Percentiles rank a stretch among this genome's conserved stretches.
Conservation (phyloP, 352 stramenopile species). For the Phytophthora cryptogea region DNA sequence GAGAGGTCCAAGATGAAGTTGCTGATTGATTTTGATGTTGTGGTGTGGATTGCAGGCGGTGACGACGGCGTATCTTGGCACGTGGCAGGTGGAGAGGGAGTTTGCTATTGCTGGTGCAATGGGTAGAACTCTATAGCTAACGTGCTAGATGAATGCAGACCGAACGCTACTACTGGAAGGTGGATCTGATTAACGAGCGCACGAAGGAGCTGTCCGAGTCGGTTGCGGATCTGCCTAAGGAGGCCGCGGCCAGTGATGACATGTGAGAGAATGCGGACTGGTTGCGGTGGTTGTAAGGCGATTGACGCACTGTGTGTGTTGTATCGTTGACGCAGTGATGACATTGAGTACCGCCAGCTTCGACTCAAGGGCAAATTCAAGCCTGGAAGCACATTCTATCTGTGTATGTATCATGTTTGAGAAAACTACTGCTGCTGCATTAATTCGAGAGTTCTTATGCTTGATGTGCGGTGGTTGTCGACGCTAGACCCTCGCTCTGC, state of each 20-base stretch:
- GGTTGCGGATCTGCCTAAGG: conserved; percentile 61
- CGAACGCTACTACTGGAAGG: conserved; percentile 90
- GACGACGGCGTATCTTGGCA: conserved; percentile 74
- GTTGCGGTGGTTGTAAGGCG: neutral
- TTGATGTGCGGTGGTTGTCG: conserved; percentile 3
- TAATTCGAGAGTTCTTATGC: neutral
- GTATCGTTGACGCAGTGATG: conserved; percentile 43
- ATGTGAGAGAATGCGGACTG: conserved; percentile 39
- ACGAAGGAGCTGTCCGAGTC: conserved; percentile 73
- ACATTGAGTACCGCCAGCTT: conserved; percentile 84
- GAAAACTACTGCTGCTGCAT: neutral
- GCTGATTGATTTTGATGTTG: conserved; percentile 4
- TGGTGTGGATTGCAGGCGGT: conserved; percentile 43
- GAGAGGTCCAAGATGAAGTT: too few relatives aligned
- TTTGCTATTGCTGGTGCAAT: neutral
- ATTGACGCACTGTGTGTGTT: conserved; percentile 23
- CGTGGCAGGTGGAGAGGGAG: conserved; percentile 65
- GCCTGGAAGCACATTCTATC: conserved; percentile 74
- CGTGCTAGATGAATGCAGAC: conserved; percentile 42
- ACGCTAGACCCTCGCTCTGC: conserved; percentile 76
- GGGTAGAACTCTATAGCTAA: conserved; percentile 1
- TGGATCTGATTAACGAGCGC: conserved; percentile 85
- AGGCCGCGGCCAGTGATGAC: conserved; percentile 58
- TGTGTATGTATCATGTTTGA: conserved; percentile 52
- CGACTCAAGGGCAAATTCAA: conserved; percentile 70